Evolutionary conservation across 2,329 filamentous ascomycete species (phyloP).

Genomic region (Nectriaceae sp.): DNA sequence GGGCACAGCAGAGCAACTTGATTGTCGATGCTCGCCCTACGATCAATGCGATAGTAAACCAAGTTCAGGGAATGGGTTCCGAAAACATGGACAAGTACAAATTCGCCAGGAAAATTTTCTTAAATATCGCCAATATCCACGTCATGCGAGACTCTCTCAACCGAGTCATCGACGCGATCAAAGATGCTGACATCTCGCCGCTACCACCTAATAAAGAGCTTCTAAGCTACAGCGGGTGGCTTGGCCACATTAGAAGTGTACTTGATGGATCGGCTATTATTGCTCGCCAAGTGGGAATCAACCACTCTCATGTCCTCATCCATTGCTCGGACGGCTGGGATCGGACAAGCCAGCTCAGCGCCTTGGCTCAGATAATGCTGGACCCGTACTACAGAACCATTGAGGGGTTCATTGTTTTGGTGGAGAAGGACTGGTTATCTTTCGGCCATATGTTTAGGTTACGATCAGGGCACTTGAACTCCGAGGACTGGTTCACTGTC

Average conservation of each 20-base stretch:
- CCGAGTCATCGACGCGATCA: slow-evolving; percentile 85
- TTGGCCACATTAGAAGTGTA: slow-evolving; percentile 84
- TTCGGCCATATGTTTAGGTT: slow-evolving; percentile 98
- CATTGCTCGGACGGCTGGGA: slow-evolving; percentile 99
- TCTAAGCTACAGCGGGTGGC: slow-evolving; percentile 82
- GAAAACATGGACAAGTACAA: slow-evolving; percentile 99
- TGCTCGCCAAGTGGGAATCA: slow-evolving; percentile 82
- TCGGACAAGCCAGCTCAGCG: slow-evolving; percentile 91
- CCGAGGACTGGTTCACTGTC: slow-evolving; percentile 90
- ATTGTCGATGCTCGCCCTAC: slow-evolving; percentile 95
- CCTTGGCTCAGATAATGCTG: slow-evolving; percentile 87
- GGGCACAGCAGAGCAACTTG: slow-evolving; percentile 88
- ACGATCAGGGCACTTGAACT: slow-evolving; percentile 82
- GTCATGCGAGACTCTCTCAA: slow-evolving; percentile 93
- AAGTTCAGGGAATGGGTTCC: slow-evolving; percentile 87
- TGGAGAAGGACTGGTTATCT: slow-evolving; percentile 97
- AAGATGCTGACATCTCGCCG: slow-evolving; percentile 86
- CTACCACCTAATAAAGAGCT: slow-evolving; percentile 80
- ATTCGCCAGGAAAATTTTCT: slow-evolving; percentile 85
- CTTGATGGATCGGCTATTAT: slow-evolving; percentile 85
- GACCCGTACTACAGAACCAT: slow-evolving; percentile 95
- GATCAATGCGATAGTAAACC: slow-evolving; percentile 93
- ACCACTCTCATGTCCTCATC: slow-evolving; percentile 92
- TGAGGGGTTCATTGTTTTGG: slow-evolving; percentile 88
- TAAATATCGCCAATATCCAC: slow-evolving; percentile 98